Base-by-base conservation (phyloP, 1,139 yeast species). In the Pichia sp. region DNA sequence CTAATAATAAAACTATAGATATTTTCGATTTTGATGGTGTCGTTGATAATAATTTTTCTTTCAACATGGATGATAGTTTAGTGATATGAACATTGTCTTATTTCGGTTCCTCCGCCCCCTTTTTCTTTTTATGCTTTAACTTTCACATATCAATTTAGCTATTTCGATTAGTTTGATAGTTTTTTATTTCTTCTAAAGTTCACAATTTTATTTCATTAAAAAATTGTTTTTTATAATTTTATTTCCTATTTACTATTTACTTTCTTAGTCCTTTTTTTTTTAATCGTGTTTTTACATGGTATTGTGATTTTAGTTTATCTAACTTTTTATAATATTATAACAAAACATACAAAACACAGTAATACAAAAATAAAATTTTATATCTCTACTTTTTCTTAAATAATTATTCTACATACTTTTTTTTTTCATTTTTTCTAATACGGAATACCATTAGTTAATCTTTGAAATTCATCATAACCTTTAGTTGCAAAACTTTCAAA, bases 381-480 rank as follows among this genome's bases (percentile, higher is more conserved):
- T 4, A 22, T 22, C 25, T 22, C 25, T 22, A 22, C 25, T 22
- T 22, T 22, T 31, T 13, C 14, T 31, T 11, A 31, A 33, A 14
- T 16, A 33, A 30, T 14, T 30, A 4, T 10, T 30, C 13, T 16
- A 11, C 4, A 33, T 33, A 33, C 36, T 16, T 33, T 33, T 33
- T 8, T 29, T 29, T 29, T 29, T 29, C 31, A n/a, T 34, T n/a
- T 34, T 31, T 14, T 6, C 8, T 31, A 89, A 65, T 90, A 91
- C 19, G 98, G 98, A 68, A 93, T 93, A 56, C 99, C 99, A 66
- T 93, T 93, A 46, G 99, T 93, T 59, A 93, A 67, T 64, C 96
- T 78, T 71, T 95, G 99, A 81, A 95, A 95, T 72, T 91, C 97
- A 67, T 95, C 99, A 68, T 95, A 95, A 27, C 97, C 98, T 69